These are phyloP conservation scores for Botrytis fabae DNA, from an alignment of 2,329 filamentous ascomycete species.

Conservation along the genomic window DNA sequence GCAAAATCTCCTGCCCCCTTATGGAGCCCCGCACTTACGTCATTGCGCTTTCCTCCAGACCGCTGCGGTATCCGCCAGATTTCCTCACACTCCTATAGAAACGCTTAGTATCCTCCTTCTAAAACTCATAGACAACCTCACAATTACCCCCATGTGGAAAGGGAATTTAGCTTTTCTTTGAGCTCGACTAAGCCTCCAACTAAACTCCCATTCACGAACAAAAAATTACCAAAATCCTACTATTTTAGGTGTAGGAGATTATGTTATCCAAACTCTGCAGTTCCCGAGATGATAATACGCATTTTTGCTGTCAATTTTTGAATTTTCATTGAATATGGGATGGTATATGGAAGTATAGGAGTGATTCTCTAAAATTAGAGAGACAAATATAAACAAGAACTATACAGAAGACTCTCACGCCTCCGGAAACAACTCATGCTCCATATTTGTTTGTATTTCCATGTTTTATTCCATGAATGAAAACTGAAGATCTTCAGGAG, in stretches of 20 bases:
- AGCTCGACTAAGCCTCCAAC: accelerated
- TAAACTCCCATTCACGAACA: accelerated
- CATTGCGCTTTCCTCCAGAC: accelerated
- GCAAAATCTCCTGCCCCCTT: accelerated
- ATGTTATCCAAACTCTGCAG: accelerated
- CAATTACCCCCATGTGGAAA: too few species aligned
- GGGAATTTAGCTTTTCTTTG: neutral
- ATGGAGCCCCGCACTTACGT: accelerated
- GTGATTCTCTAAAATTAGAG: accelerated
- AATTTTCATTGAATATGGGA: accelerated
- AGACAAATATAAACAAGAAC: accelerated
- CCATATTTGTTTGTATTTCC: too few species aligned
- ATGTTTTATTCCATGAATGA: too few species aligned
- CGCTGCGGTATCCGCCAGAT: accelerated
- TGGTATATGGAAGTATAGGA: accelerated
- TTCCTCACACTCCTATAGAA: neutral
- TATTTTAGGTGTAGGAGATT: accelerated
- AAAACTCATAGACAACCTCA: neutral
- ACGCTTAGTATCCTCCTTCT: neutral
- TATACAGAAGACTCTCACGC: accelerated
- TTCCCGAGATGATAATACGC: accelerated
- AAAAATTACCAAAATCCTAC: accelerated
- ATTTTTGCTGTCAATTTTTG: neutral
- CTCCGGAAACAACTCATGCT: neutral
- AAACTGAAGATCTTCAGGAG: too few species aligned